Percentiles rank a stretch among this genome's conserved stretches.
phyloP scores from a whole-genome alignment of 2,329 filamentous ascomycete species.

The Fusarium nisikadoi region DNA sequence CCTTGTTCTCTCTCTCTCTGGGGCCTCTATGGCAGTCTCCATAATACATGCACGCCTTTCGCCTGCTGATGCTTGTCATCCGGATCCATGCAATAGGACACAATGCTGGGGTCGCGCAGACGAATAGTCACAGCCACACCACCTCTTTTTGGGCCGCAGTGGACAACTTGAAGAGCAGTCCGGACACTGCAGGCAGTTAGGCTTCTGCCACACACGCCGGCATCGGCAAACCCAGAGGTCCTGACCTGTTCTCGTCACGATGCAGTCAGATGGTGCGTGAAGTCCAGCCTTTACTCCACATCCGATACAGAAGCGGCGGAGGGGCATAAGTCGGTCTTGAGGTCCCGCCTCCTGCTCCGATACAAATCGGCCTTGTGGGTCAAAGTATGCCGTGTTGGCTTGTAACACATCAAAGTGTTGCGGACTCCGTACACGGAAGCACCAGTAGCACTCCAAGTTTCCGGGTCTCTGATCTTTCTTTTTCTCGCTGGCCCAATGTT shows the following conservation, averaged over 20 bases:
- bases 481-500: conserved; percentile 53
- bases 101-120: not conserved
- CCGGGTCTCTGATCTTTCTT: conserved; percentile 52
- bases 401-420: conserved; percentile 54
- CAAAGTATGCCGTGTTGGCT: conserved; percentile 48
- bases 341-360: conserved; percentile 44
- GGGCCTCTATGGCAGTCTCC: not conserved
- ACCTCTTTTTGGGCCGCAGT: conserved; percentile 49
- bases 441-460: conserved; percentile 56
- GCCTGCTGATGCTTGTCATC: not conserved
- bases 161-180: conserved; percentile 51
- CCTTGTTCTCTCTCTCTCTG: not conserved
- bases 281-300: conserved; percentile 54
- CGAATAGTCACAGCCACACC: conserved; percentile 16
- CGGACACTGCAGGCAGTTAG: conserved; percentile 49
- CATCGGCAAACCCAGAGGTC: conserved; percentile 56
- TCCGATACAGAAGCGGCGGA: conserved; percentile 56
- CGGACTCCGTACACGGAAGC: conserved; percentile 54
- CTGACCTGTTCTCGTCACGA: conserved; percentile 52
- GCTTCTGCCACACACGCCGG: conserved; percentile 51
- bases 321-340: conserved; percentile 45
- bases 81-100: conserved; percentile 3
- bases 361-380: conserved; percentile 46
- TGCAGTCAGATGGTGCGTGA: conserved; percentile 51
- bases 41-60: not conserved